Base-by-base conservation (phyloP, 2,329 filamentous ascomycete genomes). In the Cercospora zeina region DNA sequence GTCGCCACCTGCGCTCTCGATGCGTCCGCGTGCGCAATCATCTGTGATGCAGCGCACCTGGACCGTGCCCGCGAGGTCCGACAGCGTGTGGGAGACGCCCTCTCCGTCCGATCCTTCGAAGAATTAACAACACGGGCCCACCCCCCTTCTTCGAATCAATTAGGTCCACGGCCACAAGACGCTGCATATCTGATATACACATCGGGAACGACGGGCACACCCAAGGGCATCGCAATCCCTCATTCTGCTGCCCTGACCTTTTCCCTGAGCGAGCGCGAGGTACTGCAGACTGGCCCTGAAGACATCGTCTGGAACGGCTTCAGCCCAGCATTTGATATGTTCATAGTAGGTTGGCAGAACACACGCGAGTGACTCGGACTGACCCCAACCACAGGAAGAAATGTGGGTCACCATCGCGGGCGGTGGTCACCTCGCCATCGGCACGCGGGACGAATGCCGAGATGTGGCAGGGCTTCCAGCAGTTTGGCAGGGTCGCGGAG, bases 121-220 rank as follows among this genome's bases (percentile, higher is more conserved):
- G 57, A 62, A 6, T 54, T 68, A 14, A 27, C 55, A 21, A 19
- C 8, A 4, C 55, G 9, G 21, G 11, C 54, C 6, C 37, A 30
- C 11, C 30, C 2, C 8, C 24, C 16, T 19, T 50, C 55, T 13
- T 1, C 24, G 8, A 9, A 21, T n/a, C 45, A 19, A 13, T 13
- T 19, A 16, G 62, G 55, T 8, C 64, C 66, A 45, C 50, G 34
- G 1, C 64, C 65, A 37, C 47, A 61, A 30, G 58, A 69, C 59
- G 68, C 66, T 30, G 66, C 66, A 21, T 70, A 67, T 50, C 64
- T 74, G 30, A 70, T 73, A 27, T 72, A 70, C 63, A 70, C 72
- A 31, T 69, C 68, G 19, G 69, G 71, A n/a, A 69, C 67, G 19
- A 70, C 67, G 6, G 68, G 69, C 8, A 66, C 67, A 9, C 68